Percentiles rank a stretch among this genome's conserved stretches.
phyloP scores from a whole-genome alignment of 2,329 filamentous ascomycete species.

The Verticillium klebahnii region DNA sequence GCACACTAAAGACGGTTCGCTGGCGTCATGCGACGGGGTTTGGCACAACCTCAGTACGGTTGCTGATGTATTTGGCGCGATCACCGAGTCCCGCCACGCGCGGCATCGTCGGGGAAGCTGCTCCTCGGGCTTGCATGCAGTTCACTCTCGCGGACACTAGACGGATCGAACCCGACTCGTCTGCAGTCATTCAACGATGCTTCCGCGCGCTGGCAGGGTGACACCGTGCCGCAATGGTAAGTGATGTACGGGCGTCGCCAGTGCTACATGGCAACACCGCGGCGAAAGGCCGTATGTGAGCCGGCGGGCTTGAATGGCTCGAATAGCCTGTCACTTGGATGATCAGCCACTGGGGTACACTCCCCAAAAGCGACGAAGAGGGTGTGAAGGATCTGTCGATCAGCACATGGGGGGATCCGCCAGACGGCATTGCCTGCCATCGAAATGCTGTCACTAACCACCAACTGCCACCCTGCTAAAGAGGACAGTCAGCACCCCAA shows the following conservation, averaged over 20 bases:
- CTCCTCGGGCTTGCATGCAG: too few relatives aligned
- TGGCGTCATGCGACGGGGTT: not conserved
- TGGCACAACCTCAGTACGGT: not conserved
- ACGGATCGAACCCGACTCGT: too few relatives aligned
- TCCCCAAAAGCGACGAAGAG: slow-evolving; percentile 2
- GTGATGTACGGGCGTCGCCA: not conserved
- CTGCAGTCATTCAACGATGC: too few relatives aligned
- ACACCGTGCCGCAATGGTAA: not conserved
- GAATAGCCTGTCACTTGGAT: not conserved
- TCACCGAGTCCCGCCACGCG: too few relatives aligned
- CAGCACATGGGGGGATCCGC: slow-evolving; percentile 7
- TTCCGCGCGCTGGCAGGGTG: not conserved
- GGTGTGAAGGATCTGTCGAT: slow-evolving; percentile 13
- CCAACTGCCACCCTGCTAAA: not conserved
- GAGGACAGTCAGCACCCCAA: not conserved
- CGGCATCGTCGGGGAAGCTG: too few relatives aligned
- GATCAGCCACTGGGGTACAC: slow-evolving; percentile 4
- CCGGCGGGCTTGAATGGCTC: not conserved
- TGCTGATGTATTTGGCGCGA: not conserved
- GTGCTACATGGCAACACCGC: not conserved
- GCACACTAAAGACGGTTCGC: not conserved
- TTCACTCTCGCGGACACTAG: too few relatives aligned
- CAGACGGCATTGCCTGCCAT: not conserved
- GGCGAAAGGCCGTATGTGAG: not conserved
- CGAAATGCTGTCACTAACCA: not conserved